Conservation (phyloP, 2,329 filamentous ascomycete genomes). For the Pseudogymnoascus sp. region DNA sequence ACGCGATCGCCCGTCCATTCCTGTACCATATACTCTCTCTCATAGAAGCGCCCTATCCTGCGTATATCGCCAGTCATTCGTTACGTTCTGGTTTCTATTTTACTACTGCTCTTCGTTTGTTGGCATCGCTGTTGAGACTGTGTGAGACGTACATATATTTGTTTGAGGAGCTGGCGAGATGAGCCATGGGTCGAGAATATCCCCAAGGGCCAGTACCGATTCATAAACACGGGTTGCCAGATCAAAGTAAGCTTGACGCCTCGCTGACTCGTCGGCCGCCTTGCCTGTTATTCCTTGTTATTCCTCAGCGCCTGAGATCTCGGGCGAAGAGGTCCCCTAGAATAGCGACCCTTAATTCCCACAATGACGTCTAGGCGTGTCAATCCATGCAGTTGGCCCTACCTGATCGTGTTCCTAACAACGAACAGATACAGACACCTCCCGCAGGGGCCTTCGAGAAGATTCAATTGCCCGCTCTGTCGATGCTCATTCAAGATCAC, state of each 20-base stretch:
- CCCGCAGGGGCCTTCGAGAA: not conserved
- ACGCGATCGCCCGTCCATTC: not conserved
- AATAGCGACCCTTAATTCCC: conserved; percentile 3
- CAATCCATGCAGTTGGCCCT: not conserved
- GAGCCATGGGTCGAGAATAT: conserved; percentile 5
- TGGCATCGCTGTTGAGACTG: conserved; percentile 5
- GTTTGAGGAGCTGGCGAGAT: not conserved
- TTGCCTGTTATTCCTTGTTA: not conserved
- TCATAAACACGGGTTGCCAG: conserved; percentile 5
- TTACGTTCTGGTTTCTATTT: not conserved
- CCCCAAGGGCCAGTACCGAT: conserved; percentile 3
- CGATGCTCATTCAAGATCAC: conserved; percentile 19
- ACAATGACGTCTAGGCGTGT: conserved; percentile 6
- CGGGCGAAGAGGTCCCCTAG: conserved; percentile 4
- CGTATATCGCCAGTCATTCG: conserved; percentile 3
- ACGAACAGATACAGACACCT: not conserved
- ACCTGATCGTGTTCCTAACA: not conserved
- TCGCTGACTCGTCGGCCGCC: not conserved
- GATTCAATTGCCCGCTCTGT: conserved; percentile 7
- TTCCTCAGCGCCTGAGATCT: not conserved
- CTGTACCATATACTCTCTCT: conserved; percentile 1
- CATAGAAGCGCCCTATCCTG: not conserved
- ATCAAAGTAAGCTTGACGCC: conserved; percentile 3
- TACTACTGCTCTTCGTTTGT: not conserved
- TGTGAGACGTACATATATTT: conserved; percentile 5